These are phyloP conservation scores for Aspergillus haitiensis DNA, from an alignment of 495 filamentous ascomycete species.

Conservation along the genomic window DNA sequence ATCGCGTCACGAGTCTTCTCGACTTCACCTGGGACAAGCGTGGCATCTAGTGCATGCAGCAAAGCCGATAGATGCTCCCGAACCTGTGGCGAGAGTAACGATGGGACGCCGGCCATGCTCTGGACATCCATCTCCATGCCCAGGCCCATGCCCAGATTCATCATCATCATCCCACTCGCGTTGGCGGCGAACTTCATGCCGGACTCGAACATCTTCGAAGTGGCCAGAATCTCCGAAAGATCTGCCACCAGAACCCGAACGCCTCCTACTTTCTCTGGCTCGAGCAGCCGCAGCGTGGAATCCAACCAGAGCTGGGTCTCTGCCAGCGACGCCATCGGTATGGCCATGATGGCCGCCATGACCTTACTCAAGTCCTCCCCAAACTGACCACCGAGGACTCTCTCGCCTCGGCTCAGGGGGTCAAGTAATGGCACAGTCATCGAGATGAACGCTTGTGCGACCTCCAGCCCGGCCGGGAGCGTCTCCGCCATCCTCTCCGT, in stretches of 20 bases:
- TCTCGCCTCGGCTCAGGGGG: not conserved
- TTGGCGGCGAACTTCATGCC: not conserved
- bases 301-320: not conserved
- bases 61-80: not conserved
- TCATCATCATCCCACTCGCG: not conserved
- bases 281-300: not conserved
- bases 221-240: not conserved
- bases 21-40: slow-evolving; percentile 24
- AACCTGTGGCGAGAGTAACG: not conserved
- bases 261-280: not conserved
- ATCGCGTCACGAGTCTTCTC: not conserved
- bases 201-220: not conserved
- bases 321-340: not conserved
- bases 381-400: not conserved
- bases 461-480: not conserved
- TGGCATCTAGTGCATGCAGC: slow-evolving; percentile 32
- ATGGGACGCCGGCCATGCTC: not conserved
- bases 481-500: not conserved
- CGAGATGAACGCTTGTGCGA: not conserved
- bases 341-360: not conserved
- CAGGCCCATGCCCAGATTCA: not conserved
- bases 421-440: not conserved
- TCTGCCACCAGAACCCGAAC: not conserved
- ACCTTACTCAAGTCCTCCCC: not conserved
- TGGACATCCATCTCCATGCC: not conserved